Evolutionary conservation across 2,329 filamentous ascomycete genomes (phyloP), one percentile per base, ranked within the genome.

Genomic region (Zymoseptoria crescenta): DNA sequence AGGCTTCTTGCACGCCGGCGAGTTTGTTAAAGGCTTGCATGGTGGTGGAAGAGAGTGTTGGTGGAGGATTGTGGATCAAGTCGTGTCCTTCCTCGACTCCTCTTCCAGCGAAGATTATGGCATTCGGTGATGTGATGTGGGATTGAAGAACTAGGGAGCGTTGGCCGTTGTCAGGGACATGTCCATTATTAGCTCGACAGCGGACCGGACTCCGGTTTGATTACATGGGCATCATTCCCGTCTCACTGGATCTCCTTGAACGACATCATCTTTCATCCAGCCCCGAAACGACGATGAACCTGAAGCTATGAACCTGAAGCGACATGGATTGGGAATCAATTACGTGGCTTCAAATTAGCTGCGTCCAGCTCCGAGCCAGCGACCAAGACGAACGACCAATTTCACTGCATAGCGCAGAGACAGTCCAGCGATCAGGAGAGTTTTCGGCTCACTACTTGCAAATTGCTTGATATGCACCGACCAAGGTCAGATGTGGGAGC

Each of bases 11-110:
- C 48, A 72, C 68, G 59, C 71, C 71, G 52, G 70, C 70, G 21
- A 72, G 59, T 35, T 67, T 68, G 65, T 71, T 67, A 52, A 73
- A 65, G n/a, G 70, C 66, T 48, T 73, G 67, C 71, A 73, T 73
- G 20, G 52, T 55, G 21, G 29, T 8, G 20, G 6, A 3, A 27
- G 30, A 24, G 35, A 45, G 35, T 4, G 35, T 45, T 10, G 16
- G 13, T 45, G 35, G 13, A 16, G 35, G 13, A 16, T 45, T 45
- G n/a, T 45, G 35, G 5, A n/a, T 45, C 13, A 7, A 16, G 35
- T n/a, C 5, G n/a, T 13, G 35, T 45, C 35, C 13, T 45, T 16
- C n/a, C 35, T 45, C 35, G 35, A 24, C 4, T 16, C 35, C 16
- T 45, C 13, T 4, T 16, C 13, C 10, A 16, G 13, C 13, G 16